Conservation (phyloP, 768 basidiomycete genomes). For the Hypsizygus marmoreus region DNA sequence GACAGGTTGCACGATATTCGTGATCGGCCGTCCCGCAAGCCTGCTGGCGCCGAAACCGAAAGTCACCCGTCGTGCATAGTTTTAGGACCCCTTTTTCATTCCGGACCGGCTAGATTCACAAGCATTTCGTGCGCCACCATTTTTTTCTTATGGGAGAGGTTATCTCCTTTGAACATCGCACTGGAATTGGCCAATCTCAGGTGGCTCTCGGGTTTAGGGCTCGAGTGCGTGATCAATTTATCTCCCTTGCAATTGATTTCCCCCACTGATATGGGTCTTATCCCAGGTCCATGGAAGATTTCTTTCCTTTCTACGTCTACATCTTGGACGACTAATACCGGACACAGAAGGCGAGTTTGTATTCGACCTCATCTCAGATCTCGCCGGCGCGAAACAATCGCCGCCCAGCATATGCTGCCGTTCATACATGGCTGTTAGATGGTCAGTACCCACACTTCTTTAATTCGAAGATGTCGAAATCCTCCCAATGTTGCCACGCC, state of each 20-base stretch:
- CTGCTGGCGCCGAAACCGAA: too few relatives aligned
- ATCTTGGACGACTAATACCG: neutral
- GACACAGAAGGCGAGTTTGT: neutral
- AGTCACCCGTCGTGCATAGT: too few relatives aligned
- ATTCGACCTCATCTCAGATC: slow-evolving; percentile 21
- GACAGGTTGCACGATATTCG: too few relatives aligned
- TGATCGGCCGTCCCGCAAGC: too few relatives aligned
- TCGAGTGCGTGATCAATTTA: too few relatives aligned
- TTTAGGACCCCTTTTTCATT: too few relatives aligned
- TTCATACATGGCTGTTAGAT: slow-evolving; percentile 3
- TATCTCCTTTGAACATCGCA: too few relatives aligned
- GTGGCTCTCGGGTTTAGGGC: too few relatives aligned
- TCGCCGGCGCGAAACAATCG: slow-evolving; percentile 14
- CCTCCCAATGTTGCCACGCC: neutral
- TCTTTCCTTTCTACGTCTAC: slow-evolving; percentile 4
- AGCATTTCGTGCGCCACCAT: too few relatives aligned
- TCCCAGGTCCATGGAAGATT: slow-evolving; percentile 6
- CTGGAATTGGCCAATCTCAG: too few relatives aligned
- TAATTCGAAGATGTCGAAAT: neutral
- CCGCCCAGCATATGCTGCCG: slow-evolving; percentile 16
- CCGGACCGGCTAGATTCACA: too few relatives aligned
- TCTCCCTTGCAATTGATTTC: neutral
- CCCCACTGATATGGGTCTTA: slow-evolving; percentile 1
- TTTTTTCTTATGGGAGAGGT: too few relatives aligned
- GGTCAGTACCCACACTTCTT: neutral